These are phyloP conservation scores for Dinochytrium kinnereticum DNA, from an alignment of 371 early-diverging fungal species.

Conservation along the genomic window DNA sequence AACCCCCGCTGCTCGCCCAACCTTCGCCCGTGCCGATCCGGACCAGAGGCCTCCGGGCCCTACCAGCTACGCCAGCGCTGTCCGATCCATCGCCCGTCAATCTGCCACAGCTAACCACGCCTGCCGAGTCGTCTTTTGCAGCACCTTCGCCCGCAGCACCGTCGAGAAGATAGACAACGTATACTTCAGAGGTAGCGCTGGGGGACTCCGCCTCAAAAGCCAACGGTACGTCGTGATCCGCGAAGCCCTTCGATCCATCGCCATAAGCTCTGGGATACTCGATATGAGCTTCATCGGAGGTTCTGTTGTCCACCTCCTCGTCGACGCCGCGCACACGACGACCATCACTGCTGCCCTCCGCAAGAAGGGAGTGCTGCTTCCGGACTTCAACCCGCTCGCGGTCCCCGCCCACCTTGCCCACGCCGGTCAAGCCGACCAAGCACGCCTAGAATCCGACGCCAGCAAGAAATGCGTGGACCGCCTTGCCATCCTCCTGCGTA, in stretches of 20 bases:
- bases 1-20: not conserved
- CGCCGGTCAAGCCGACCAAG: not conserved
- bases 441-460: not conserved
- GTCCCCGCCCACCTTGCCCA: not conserved
- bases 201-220: not conserved
- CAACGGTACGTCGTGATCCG: not conserved
- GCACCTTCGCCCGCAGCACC: not conserved
- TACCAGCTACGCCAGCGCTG: conserved; percentile 1
- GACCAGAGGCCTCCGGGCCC: not conserved
- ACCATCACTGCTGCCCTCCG: not conserved
- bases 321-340: not conserved
- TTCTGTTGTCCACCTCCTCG: not conserved
- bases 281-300: not conserved
- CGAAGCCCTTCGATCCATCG: not conserved
- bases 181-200: not conserved
- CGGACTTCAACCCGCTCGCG: not conserved
- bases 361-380: not conserved
- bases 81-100: not conserved
- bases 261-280: not conserved
- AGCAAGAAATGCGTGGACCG: not conserved
- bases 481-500: not conserved
- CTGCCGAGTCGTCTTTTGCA: not conserved
- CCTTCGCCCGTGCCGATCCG: not conserved
- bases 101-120: not conserved
- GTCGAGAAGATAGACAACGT: not conserved